Evolutionary conservation across 768 basidiomycete genomes (phyloP), one percentile per base, ranked within the genome.

Genomic region (Rhodotorula sphaerocarpa): DNA sequence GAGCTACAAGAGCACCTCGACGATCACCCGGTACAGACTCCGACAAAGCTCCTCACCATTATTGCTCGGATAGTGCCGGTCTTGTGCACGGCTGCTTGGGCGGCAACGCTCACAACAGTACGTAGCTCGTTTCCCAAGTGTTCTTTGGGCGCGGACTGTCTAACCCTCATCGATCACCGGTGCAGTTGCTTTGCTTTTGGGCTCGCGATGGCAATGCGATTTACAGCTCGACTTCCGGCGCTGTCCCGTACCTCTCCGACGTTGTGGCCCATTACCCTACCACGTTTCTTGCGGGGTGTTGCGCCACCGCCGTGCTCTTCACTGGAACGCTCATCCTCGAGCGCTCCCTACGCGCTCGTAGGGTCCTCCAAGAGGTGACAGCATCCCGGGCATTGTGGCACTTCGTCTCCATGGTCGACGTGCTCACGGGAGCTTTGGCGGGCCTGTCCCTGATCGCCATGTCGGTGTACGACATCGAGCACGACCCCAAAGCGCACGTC

Each of bases 341-440:
- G n/a, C 43, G 66, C 7, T 20, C 55, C 48, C 31, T 67, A 15
- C 48, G 66, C 5, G 27, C 30, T 18, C 42, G 31, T 21, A 43
- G 66, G 9, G 66, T 67, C 18, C 25, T 63, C 21, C 15, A 31
- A 14, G 66, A 67, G 27, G 66, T 61, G 10, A 67, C 43, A 3
- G 61, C 62, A 5, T 60, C 62, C 30, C n/a, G 50, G 11, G 23
- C 16, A 31, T 42, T 67, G 10, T 67, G 65, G 65, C 9, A 36
- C n/a, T 7, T 25, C 0, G 50, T 63, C 23, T 54, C 53, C 3
- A 14, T 31, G 1, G 18, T 52, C 5, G 66, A 67, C 46, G 39
- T 50, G 0, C 0, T 45, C 23, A 39, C 56, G 16, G 66, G 54
- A 3, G 3, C 27, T 0, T 2, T 27, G 10, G 61, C 20, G 0